Percentiles rank a stretch among this genome's conserved stretches.
Evolutionary conservation across 2,329 filamentous ascomycete species (phyloP).

Genomic region (Ascosphaera apis): DNA sequence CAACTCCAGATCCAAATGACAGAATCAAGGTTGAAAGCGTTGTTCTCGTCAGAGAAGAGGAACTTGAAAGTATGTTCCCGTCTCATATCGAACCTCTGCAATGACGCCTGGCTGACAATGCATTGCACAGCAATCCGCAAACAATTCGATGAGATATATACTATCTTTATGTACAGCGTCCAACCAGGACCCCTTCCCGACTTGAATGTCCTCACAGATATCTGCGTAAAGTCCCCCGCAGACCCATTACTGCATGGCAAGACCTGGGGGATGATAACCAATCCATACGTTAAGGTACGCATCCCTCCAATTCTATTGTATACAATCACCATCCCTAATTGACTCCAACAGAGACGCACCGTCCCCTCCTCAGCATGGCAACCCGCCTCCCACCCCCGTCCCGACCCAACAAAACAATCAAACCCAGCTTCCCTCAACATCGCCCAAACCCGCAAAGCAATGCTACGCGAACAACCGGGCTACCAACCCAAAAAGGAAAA

Average conservation of each 20-base stretch:
- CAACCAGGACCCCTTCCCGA: constrained; percentile 48
- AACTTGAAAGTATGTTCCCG: neutral
- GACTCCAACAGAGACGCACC: neutral
- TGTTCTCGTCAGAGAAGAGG: constrained; percentile 45
- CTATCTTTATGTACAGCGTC: constrained; percentile 74
- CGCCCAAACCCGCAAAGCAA: constrained; percentile 9
- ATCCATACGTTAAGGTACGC: constrained; percentile 38
- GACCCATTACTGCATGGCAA: constrained; percentile 36
- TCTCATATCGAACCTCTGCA: too few species aligned
- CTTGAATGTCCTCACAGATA: constrained; percentile 46
- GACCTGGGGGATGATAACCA: constrained; percentile 52
- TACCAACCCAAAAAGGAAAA: neutral
- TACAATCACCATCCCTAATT: too few species aligned
- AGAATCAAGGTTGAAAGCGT: constrained; percentile 30
- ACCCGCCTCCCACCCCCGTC: constrained; percentile 10
- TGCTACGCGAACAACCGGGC: constrained; percentile 6
- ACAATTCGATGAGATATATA: constrained; percentile 47
- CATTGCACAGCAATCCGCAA: constrained; percentile 35
- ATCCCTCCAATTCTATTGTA: neutral
- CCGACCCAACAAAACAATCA: constrained; percentile 9
- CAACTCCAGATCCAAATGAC: neutral
- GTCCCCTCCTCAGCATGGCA: neutral
- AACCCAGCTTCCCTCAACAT: constrained; percentile 10
- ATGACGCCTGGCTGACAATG: neutral
- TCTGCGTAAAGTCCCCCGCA: constrained; percentile 33